Conservation (phyloP, 2,329 filamentous ascomycete species). For the Triangularia setosa region DNA sequence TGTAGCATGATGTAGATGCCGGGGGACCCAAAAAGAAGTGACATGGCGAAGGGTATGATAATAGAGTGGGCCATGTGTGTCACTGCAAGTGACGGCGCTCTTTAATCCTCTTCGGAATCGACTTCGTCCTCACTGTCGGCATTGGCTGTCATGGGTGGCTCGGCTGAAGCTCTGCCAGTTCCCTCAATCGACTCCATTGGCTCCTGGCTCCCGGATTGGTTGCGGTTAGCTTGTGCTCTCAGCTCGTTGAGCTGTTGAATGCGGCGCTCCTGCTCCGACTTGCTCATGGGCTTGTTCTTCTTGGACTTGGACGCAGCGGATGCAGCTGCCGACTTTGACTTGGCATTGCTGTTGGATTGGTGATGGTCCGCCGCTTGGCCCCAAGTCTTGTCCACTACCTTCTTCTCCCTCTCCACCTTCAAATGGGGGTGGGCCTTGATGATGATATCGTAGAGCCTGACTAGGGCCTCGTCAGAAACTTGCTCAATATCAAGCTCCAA, state of each 20-base stretch:
- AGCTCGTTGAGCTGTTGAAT: slow-evolving; percentile 61
- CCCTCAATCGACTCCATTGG: slow-evolving; percentile 37
- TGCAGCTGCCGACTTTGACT: slow-evolving; percentile 22
- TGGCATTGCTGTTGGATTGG: slow-evolving; percentile 21
- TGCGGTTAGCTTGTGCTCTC: slow-evolving; percentile 47
- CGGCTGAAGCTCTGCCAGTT: slow-evolving; percentile 21
- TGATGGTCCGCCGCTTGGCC: slow-evolving; percentile 16
- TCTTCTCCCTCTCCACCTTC: slow-evolving; percentile 33
- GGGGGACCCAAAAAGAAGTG: background rate
- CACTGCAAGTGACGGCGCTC: background rate
- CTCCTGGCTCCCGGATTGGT: slow-evolving; percentile 46
- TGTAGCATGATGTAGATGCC: background rate
- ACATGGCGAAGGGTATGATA: background rate
- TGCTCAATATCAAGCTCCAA: slow-evolving; percentile 58
- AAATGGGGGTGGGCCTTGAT: slow-evolving; percentile 38
- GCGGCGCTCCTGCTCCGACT: slow-evolving; percentile 64
- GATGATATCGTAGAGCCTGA: slow-evolving; percentile 47
- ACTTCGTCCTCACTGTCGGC: slow-evolving; percentile 51
- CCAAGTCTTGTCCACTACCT: slow-evolving; percentile 26
- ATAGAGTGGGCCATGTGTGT: background rate
- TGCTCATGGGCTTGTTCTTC: slow-evolving; percentile 76
- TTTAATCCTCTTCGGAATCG: slow-evolving; percentile 48
- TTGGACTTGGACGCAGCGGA: slow-evolving; percentile 48
- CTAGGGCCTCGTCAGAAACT: slow-evolving; percentile 52
- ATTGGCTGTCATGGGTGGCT: slow-evolving; percentile 14